These are phyloP conservation scores for Melastoma malabathricum DNA, from an alignment of 345 rosid genomes.

Conservation along the genomic window DNA sequence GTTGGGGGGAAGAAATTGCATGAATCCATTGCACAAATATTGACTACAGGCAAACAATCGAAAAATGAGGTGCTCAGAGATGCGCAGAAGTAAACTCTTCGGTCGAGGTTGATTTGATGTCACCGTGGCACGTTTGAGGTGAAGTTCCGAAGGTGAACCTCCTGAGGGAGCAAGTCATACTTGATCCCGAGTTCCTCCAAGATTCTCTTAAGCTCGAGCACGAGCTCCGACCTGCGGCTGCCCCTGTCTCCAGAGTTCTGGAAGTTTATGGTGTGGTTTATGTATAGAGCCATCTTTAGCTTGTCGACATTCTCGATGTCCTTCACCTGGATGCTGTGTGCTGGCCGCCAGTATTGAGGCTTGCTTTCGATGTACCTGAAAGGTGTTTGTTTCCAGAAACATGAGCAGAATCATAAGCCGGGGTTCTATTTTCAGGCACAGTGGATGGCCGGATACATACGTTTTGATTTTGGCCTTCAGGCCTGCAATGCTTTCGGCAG, in stretches of 20 bases:
- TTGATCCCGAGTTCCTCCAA: conserved; percentile 46
- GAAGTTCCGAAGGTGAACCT: conserved; percentile 28
- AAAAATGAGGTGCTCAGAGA: background rate
- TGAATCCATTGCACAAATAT: too few relatives aligned
- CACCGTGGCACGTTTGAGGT: conserved; percentile 8
- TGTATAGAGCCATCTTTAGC: conserved; percentile 48
- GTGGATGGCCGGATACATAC: conserved; percentile 24
- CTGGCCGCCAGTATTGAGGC: conserved; percentile 46
- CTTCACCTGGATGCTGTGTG: conserved; percentile 36
- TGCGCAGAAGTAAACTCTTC: background rate
- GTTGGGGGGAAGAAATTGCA: too few relatives aligned
- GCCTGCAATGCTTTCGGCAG: conserved; percentile 37
- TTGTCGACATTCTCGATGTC: conserved; percentile 65
- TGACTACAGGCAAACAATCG: too few relatives aligned
- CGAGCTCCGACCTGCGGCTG: conserved; percentile 42
- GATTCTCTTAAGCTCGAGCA: conserved; percentile 38
- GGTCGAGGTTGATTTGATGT: background rate
- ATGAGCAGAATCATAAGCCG: too few relatives aligned
- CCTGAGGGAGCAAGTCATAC: conserved; percentile 54
- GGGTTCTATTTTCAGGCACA: too few relatives aligned
- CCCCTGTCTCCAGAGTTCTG: conserved; percentile 43
- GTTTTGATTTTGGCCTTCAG: conserved; percentile 36
- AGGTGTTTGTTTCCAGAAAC: background rate
- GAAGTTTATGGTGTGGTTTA: conserved; percentile 56
- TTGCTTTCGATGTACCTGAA: conserved; percentile 64